These are phyloP conservation scores for Monosporozyma solicola DNA, from an alignment of 805 yeast genomes.

Conservation along the genomic window DNA sequence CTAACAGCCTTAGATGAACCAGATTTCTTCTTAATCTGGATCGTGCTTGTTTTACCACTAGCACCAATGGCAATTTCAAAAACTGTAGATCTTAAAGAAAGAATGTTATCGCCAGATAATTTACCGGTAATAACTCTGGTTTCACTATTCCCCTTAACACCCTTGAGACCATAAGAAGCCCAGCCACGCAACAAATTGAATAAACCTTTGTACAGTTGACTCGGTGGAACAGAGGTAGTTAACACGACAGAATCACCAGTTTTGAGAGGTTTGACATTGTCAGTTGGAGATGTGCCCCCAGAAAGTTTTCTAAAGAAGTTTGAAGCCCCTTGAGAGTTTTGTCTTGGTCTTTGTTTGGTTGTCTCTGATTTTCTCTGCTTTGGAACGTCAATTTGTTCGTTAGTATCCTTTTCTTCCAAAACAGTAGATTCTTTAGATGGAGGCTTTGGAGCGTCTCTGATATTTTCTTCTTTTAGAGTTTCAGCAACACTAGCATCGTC, in stretches of 20 bases:
- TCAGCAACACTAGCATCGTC: slow-evolving; percentile 3
- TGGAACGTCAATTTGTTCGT: slow-evolving; percentile 6
- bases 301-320: slow-evolving; percentile 32
- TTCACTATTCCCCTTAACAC: slow-evolving; percentile 39
- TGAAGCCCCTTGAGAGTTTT: slow-evolving; percentile 7
- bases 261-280: neutral
- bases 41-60: slow-evolving; percentile 42
- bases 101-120: slow-evolving; percentile 50
- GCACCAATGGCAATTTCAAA: slow-evolving; percentile 45
- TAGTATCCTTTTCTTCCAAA: neutral
- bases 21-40: slow-evolving; percentile 51
- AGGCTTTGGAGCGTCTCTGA: slow-evolving; percentile 4
- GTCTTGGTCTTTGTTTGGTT: slow-evolving; percentile 6
- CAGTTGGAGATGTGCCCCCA: slow-evolving; percentile 9
- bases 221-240: slow-evolving; percentile 30
- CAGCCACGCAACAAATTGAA: slow-evolving; percentile 55
- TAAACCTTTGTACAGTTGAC: slow-evolving; percentile 57
- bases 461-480: slow-evolving; percentile 2
- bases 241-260: slow-evolving; percentile 8
- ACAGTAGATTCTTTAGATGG: neutral
- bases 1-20: slow-evolving; percentile 58
- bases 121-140: slow-evolving; percentile 47
- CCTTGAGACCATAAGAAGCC: slow-evolving; percentile 61
- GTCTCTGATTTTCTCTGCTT: slow-evolving; percentile 9
- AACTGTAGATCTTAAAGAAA: slow-evolving; percentile 54